phyloP scores from a whole-genome alignment of 305 asterid species.

The Fraxinus latifolia region DNA sequence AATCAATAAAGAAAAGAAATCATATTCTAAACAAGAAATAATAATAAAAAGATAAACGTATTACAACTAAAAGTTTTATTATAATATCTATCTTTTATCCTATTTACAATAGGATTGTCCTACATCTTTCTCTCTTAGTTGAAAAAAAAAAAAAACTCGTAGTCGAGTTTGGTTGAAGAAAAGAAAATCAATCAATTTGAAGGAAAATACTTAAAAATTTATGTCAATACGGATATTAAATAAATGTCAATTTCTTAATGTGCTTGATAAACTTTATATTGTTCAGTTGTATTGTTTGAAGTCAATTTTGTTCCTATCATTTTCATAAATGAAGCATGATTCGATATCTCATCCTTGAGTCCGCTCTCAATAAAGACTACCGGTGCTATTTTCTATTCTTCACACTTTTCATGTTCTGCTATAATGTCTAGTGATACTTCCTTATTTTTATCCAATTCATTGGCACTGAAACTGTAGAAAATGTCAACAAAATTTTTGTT shows the following conservation, averaged over 20 bases:
- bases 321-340: background rate
- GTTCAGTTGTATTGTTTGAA: too few species aligned
- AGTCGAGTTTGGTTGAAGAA: background rate
- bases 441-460: background rate
- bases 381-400: background rate
- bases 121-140: background rate
- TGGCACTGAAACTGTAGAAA: background rate
- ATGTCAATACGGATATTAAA: background rate
- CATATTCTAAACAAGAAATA: background rate
- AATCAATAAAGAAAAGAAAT: too few species aligned
- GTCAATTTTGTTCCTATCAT: background rate
- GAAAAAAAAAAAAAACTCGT: background rate
- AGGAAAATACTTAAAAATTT: background rate
- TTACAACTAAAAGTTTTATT: background rate
- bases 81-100: too few species aligned
- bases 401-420: too few species aligned
- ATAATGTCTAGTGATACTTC: too few species aligned
- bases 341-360: background rate
- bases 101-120: background rate
- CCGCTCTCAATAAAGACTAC: background rate
- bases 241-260: background rate
- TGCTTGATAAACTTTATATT: too few species aligned
- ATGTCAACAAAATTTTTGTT: background rate
- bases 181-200: background rate
- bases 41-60: background rate